A percentile compares a stretch with the other conserved stretches of the same genome.
Evolutionary conservation across 2,329 filamentous ascomycete genomes (phyloP).

Genomic region (Cladophialophora carrionii): DNA sequence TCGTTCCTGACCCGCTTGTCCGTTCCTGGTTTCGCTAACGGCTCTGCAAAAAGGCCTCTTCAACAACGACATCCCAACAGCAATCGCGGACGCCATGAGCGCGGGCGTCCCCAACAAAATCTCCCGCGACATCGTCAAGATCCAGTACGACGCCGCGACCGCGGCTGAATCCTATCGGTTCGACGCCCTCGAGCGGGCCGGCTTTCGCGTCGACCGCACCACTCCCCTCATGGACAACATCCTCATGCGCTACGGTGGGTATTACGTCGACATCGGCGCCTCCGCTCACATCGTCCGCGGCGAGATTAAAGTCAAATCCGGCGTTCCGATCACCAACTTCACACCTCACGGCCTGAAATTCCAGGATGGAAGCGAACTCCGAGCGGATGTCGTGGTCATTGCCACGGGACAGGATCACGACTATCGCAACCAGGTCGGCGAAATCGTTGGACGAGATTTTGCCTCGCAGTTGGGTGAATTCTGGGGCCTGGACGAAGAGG

Average conservation of each 20-base stretch:
- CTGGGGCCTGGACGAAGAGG: conserved; percentile 53
- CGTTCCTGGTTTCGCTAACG: conserved; percentile 1
- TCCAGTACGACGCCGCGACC: conserved; percentile 16
- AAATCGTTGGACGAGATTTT: conserved; percentile 44
- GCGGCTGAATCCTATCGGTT: conserved; percentile 46
- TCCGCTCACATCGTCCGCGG: conserved; percentile 49
- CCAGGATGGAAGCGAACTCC: conserved; percentile 48
- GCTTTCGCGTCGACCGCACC: conserved; percentile 49
- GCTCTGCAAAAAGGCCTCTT: conserved; percentile 29
- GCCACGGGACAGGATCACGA: conserved; percentile 53
- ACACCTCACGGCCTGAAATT: conserved; percentile 49
- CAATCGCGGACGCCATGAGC: conserved; percentile 34
- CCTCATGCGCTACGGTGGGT: conserved; percentile 51
- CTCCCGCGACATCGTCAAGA: conserved; percentile 30
- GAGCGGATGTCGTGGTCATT: conserved; percentile 54
- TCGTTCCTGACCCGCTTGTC: not conserved
- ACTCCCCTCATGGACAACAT: conserved; percentile 48
- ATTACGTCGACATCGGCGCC: conserved; percentile 55
- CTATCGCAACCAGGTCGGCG: conserved; percentile 46
- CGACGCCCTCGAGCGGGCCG: conserved; percentile 48
- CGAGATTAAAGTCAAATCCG: conserved; percentile 51
- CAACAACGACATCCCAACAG: conserved; percentile 34
- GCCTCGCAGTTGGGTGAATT: conserved; percentile 13
- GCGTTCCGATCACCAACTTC: conserved; percentile 43
- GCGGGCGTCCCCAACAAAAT: conserved; percentile 42